Conservation (phyloP, 257 asterid genomes). For the Nicotiana obtusifolia region DNA sequence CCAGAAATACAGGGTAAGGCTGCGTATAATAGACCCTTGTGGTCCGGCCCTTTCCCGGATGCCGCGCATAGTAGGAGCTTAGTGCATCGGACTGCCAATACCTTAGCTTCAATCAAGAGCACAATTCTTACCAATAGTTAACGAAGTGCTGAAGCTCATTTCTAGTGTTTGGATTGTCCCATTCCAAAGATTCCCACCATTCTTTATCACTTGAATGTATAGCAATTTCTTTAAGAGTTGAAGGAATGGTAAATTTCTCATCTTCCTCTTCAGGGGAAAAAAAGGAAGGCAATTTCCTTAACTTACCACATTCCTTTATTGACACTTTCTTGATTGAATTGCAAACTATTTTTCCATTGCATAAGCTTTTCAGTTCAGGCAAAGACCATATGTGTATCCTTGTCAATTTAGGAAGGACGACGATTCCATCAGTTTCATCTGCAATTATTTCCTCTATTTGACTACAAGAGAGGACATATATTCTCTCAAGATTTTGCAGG, state of each 20-base stretch:
- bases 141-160: slow-evolving; percentile 16
- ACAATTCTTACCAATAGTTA: neutral
- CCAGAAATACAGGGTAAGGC: too few species aligned
- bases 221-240: slow-evolving; percentile 17
- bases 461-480: neutral
- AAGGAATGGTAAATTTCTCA: neutral
- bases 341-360: slow-evolving; percentile 12
- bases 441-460: slow-evolving; percentile 14
- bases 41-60: too few species aligned
- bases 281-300: slow-evolving; percentile 16
- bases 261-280: slow-evolving; percentile 2
- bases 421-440: neutral
- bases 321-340: slow-evolving; percentile 17
- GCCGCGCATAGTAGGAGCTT: too few species aligned
- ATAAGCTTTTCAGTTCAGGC: slow-evolving; percentile 17
- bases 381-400: neutral
- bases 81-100: too few species aligned
- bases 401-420: neutral
- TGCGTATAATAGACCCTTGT: too few species aligned
- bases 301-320: slow-evolving; percentile 7
- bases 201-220: slow-evolving; percentile 16
- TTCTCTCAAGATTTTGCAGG: slow-evolving; percentile 1
- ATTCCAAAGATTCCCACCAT: slow-evolving; percentile 29
- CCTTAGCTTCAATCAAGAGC: neutral
- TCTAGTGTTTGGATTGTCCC: slow-evolving; percentile 15